Base-by-base conservation (phyloP, 139 green algal genomes). In the Picochlorum sp. region DNA sequence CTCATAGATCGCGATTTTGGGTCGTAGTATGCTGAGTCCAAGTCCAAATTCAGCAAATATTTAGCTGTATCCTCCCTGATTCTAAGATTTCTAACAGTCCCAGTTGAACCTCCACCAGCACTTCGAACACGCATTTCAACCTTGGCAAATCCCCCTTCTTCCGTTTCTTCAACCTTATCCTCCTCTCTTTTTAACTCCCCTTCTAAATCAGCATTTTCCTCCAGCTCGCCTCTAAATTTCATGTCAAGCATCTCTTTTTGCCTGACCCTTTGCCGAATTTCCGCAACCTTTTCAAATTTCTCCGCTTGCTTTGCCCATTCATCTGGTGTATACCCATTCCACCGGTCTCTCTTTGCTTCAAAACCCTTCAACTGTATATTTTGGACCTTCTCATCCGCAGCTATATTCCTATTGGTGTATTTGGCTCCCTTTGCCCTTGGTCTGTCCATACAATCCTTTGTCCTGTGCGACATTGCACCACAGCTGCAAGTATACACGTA, bases 61-160 rank as follows among this genome's bases (percentile, higher is more conserved):
- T 99, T 99, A 45, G 93, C 93, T 0, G 90, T 99, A 76, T 99
- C 93, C 67, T 99, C 93, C n/a, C 93, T 84, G 61, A 99, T 97
- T 50, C 93, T 85, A 74, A 99, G 82, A 80, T 99, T 98, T 53
- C 90, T 79, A 50, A 94, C 86, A 1, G 75, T 83, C 3, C 86
- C 88, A 0, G 85, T 87, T 30, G 76, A 72, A 50, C 93, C 93
- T 26, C 93, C 93, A 5, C 76, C 93, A 1, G 84, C 84, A 0
- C 89, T 95, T 31, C 92, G 77, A 68, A 98, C 87, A 5, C 86
- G 81, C 76, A 95, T 96, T 79, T 97, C 85, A 0, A 99, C 87
- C 73, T 97, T 88, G 26, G 45, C 79, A 68, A 97, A 98, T 40
- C 61, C 51, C 16, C 32, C 30, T 13, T 64, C 52, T 20, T 74